phyloP scores from a whole-genome alignment of 257 asterid genomes.

The Mentha longifolia region DNA sequence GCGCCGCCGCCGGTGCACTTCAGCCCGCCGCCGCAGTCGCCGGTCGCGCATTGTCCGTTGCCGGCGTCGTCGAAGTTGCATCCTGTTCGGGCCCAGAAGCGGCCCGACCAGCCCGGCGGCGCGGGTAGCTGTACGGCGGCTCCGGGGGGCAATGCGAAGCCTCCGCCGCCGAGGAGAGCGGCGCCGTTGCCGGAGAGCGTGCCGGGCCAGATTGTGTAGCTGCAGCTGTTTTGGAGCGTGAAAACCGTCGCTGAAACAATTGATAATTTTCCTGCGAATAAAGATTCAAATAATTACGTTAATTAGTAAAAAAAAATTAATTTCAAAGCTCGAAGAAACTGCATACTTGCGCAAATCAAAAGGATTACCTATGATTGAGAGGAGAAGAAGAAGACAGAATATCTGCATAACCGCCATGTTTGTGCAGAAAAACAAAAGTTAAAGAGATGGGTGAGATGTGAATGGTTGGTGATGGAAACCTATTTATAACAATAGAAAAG shows the following conservation, averaged over 20 bases:
- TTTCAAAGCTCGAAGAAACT: too few species aligned
- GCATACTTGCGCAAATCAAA: too few species aligned
- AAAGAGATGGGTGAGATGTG: too few species aligned
- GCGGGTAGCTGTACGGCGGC: constrained; percentile 63
- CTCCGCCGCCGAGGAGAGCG: constrained; percentile 65
- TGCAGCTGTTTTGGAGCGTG: constrained; percentile 74
- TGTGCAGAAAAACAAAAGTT: background rate
- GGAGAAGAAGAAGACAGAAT: constrained; percentile 23
- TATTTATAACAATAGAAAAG: constrained; percentile 38
- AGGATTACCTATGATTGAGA: constrained; percentile 39
- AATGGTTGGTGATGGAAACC: constrained; percentile 22
- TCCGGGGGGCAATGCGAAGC: constrained; percentile 70
- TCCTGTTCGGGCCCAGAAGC: constrained; percentile 90
- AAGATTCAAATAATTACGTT: too few species aligned
- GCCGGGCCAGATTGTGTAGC: constrained; percentile 88
- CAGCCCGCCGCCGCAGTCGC: constrained; percentile 67
- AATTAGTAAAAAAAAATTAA: too few species aligned
- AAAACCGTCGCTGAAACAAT: constrained; percentile 56
- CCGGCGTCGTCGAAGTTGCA: constrained; percentile 68
- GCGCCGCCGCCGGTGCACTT: constrained; percentile 70
- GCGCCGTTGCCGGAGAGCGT: constrained; percentile 80
- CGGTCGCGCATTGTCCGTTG: constrained; percentile 68
- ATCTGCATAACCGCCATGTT: constrained; percentile 33
- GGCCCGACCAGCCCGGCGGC: constrained; percentile 91
- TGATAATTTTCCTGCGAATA: constrained; percentile 40